Conservation (phyloP, 2,329 filamentous ascomycete species). For the Lasiodiplodia hormozganensis region DNA sequence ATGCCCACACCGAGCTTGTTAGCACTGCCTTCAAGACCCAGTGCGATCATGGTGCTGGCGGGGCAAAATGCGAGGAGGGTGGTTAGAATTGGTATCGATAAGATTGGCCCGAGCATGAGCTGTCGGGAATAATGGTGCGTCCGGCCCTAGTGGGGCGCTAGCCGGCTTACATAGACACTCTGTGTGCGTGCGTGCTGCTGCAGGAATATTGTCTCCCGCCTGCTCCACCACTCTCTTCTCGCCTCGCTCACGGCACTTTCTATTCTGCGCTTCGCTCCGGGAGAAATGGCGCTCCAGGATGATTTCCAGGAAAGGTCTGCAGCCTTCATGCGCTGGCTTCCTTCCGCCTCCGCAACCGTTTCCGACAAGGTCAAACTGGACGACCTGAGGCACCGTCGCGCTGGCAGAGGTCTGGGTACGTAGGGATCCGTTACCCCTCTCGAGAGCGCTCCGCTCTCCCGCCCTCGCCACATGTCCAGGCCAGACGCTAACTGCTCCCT, state of each 20-base stretch:
- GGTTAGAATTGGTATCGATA: conserved; percentile 13
- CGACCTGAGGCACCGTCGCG: conserved; percentile 62
- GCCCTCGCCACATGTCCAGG: neutral
- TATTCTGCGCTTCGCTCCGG: neutral
- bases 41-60: conserved; percentile 63
- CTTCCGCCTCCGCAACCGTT: conserved; percentile 59
- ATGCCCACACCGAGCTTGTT: conserved; percentile 97
- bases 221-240: neutral
- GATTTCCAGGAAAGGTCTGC: conserved; percentile 54
- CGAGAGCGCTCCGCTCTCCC: neutral
- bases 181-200: conserved; percentile 11
- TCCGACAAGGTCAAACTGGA: conserved; percentile 64
- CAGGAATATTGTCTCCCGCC: conserved; percentile 23
- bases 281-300: conserved; percentile 30
- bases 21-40: conserved; percentile 88
- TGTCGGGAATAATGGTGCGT: conserved; percentile 7
- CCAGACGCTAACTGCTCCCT: conserved; percentile 1
- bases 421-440: conserved; percentile 33
- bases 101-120: neutral
- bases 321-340: conserved; percentile 65
- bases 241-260: neutral
- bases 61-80: neutral
- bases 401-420: conserved; percentile 70
- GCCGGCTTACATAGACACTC: conserved; percentile 10
- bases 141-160: conserved; percentile 17